A percentile compares a stretch with the other conserved stretches of the same genome.
Conservation (phyloP, 176 grass and related monocot genomes). For the Oryza rufipogon region DNA sequence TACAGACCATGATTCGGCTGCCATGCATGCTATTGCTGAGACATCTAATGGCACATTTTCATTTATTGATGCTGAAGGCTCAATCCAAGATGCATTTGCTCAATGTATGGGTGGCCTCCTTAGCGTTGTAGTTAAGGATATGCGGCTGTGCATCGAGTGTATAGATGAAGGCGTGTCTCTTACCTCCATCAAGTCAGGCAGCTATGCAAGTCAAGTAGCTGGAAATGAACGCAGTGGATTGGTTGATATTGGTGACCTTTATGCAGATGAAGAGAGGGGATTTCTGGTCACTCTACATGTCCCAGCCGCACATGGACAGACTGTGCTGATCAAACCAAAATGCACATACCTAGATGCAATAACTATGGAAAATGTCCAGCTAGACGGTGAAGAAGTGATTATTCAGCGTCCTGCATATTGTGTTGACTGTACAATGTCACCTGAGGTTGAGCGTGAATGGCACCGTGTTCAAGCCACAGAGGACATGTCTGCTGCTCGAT, state of each 20-base stretch:
- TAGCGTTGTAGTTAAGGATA: slow-evolving; percentile 74
- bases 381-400: slow-evolving; percentile 56
- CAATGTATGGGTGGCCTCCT: slow-evolving; percentile 95
- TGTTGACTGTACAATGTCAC: slow-evolving; percentile 47
- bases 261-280: slow-evolving; percentile 92
- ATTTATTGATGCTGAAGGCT: slow-evolving; percentile 71
- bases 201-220: slow-evolving; percentile 56
- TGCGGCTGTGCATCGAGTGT: slow-evolving; percentile 60
- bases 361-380: slow-evolving; percentile 41
- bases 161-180: slow-evolving; percentile 54
- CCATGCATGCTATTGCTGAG: slow-evolving; percentile 79
- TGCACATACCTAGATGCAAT: slow-evolving; percentile 62
- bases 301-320: slow-evolving; percentile 47
- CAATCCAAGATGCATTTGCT: slow-evolving; percentile 88
- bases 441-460: slow-evolving; percentile 75
- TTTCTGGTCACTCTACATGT: slow-evolving; percentile 62
- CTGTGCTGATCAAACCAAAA: slow-evolving; percentile 54
- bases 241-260: slow-evolving; percentile 76
- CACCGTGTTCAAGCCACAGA: slow-evolving; percentile 72
- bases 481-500: slow-evolving; percentile 72
- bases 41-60: slow-evolving; percentile 79
- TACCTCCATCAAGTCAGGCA: slow-evolving; percentile 75
- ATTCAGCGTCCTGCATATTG: slow-evolving; percentile 49
- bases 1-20: slow-evolving; percentile 75
- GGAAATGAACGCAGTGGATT: slow-evolving; percentile 54